Conservation (phyloP, 148 eudicot species). For the Chenopodium formosanum region DNA sequence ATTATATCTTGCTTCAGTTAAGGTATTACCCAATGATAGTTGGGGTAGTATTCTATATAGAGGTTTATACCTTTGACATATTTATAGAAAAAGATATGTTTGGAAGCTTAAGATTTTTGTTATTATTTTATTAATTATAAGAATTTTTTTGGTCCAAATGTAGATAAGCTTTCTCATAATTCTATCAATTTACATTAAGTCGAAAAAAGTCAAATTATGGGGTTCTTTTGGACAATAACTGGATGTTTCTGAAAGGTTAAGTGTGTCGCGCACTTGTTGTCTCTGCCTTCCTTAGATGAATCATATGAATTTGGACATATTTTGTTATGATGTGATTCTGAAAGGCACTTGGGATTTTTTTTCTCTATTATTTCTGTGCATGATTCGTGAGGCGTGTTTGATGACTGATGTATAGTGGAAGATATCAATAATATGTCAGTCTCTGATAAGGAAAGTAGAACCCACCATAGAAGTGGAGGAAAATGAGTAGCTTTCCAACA, state of each 20-base stretch:
- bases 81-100: conserved; percentile 21
- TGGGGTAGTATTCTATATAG: not conserved
- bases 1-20: conserved; percentile 16
- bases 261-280: conserved; percentile 24
- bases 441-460: conserved; percentile 10
- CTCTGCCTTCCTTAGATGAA: not conserved
- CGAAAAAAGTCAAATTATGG: conserved; percentile 19
- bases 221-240: conserved; percentile 24
- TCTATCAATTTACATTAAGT: too few species aligned
- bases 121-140: too few species aligned
- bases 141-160: too few species aligned
- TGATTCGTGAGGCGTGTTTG: not conserved
- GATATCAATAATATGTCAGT: conserved; percentile 24
- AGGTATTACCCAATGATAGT: not conserved
- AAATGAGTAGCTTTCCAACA: conserved; percentile 17
- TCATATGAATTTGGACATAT: conserved; percentile 18
- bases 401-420: conserved; percentile 25
- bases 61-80: not conserved
- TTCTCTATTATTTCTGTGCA: not conserved
- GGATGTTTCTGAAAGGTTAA: conserved; percentile 22
- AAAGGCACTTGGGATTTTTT: conserved; percentile 9
- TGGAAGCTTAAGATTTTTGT: not conserved
- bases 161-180: too few species aligned
- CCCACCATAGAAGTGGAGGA: conserved; percentile 34
- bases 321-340: not conserved